Base-by-base conservation (phyloP, 495 filamentous ascomycete genomes). In the Cercophora scortea region DNA sequence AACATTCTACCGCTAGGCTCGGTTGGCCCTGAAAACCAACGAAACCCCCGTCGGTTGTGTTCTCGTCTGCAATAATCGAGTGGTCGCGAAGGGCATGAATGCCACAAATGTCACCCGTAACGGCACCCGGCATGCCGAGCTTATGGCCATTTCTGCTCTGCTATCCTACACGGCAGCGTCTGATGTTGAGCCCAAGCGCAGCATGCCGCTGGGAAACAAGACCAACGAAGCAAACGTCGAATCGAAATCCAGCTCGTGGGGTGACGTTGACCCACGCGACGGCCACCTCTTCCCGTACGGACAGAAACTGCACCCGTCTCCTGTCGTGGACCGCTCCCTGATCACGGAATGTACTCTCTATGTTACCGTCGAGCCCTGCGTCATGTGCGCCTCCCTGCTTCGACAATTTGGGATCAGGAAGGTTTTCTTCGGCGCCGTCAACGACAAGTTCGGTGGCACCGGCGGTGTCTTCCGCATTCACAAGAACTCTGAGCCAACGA, bases 41-140 rank as follows among this genome's bases (percentile, higher is more conserved):
- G 93, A 98, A 72, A 96, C 94, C 2, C 94, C 93, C 6, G 94
- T 98, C 13, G 94, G 93, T 47, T 97, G 94, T 72, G 89, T 97
- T 16, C 80, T 98, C 43, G 90, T 96, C 0, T 73, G 89, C 62
- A 61, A 84, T 36, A 79, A 77, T 50, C 68, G 80, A 44, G 78
- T 96, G 51, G 87, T 98, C 58, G 91, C 86, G 6, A 73, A 71
- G 49, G 93, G 93, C 45, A 95, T 93, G 88, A 98, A 98, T 58
- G 92, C 92, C 25, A 98, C 93, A 32, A 98, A 97, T 62, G 76
- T 85, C 49, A 91, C 86, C 8, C 82, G 76, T 32, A 70, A 95
- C 78, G 92, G 93, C 8, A 97, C 94, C 32, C 79, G 90, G 16
- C 93, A 98, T 64, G 93, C 93, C 40, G 93, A 98, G 62, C 90